Evolutionary conservation across 139 green algal genomes (phyloP).

Genomic region (Picocystis salinarum): DNA sequence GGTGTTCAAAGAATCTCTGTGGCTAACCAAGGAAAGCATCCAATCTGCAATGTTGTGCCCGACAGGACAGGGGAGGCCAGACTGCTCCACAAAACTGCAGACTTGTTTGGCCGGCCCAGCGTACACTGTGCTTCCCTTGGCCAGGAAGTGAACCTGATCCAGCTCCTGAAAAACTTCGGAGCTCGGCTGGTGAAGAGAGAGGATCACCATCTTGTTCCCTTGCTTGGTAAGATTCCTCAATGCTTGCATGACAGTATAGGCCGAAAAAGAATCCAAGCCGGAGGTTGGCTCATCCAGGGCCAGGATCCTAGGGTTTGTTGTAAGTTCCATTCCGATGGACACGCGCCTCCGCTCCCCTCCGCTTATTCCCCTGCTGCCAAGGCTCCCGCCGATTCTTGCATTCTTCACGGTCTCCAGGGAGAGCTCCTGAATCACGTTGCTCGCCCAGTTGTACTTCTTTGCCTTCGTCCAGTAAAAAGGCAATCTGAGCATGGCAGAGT

Average conservation of each 20-base stretch:
- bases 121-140: constrained; percentile 30
- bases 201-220: constrained; percentile 34
- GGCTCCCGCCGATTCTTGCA: constrained; percentile 19
- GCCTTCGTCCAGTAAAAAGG: constrained; percentile 9
- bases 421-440: constrained; percentile 18
- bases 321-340: constrained; percentile 54
- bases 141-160: constrained; percentile 31
- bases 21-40: constrained; percentile 19
- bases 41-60: constrained; percentile 20
- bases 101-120: constrained; percentile 15
- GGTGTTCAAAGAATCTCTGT: background rate
- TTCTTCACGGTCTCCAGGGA: constrained; percentile 17
- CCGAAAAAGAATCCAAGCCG: constrained; percentile 47
- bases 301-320: constrained; percentile 26
- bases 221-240: constrained; percentile 18
- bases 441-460: constrained; percentile 6
- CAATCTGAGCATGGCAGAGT: constrained; percentile 34
- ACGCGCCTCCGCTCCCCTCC: constrained; percentile 45
- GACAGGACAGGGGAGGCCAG: constrained; percentile 17
- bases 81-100: constrained; percentile 7
- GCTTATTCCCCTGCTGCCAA: constrained; percentile 32
- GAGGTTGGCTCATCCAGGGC: constrained; percentile 41
- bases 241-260: constrained; percentile 31
- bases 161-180: constrained; percentile 39
- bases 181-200: constrained; percentile 57